Percentiles rank a stretch among this genome's conserved stretches.
Evolutionary conservation across 148 eudicot genomes (phyloP).

Genomic region (Rhododendron williamsianum): DNA sequence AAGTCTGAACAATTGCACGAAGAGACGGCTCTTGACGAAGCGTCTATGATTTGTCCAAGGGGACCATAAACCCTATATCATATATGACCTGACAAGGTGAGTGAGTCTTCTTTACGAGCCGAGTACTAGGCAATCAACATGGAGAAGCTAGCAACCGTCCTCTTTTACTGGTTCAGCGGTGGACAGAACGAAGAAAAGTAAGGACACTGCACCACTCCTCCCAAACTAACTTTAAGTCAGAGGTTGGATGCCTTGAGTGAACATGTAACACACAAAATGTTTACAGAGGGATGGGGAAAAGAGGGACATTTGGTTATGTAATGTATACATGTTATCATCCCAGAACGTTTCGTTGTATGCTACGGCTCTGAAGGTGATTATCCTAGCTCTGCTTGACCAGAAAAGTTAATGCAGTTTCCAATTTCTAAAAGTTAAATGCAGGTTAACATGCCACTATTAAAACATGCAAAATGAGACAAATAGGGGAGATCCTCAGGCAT

Average conservation of each 20-base stretch:
- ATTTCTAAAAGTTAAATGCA: background rate
- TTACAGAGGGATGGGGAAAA: background rate
- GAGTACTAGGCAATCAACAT: background rate
- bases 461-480: background rate
- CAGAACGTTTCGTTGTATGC: background rate
- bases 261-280: background rate
- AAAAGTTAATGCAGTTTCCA: background rate
- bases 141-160: background rate
- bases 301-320: background rate
- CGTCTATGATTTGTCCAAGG: background rate
- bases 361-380: background rate
- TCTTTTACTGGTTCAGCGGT: background rate
- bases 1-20: background rate
- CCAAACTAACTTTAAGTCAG: background rate
- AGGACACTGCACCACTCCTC: background rate
- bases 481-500: background rate
- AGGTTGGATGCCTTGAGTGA: background rate
- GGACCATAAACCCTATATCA: background rate
- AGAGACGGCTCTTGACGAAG: background rate
- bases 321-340: background rate
- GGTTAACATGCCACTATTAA: background rate
- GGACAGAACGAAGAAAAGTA: background rate
- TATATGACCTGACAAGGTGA: background rate
- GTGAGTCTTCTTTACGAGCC: background rate
- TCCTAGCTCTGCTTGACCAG: background rate